Evolutionary conservation across 2,329 filamentous ascomycete species (phyloP).

Genomic region (Diaporthe velutina): DNA sequence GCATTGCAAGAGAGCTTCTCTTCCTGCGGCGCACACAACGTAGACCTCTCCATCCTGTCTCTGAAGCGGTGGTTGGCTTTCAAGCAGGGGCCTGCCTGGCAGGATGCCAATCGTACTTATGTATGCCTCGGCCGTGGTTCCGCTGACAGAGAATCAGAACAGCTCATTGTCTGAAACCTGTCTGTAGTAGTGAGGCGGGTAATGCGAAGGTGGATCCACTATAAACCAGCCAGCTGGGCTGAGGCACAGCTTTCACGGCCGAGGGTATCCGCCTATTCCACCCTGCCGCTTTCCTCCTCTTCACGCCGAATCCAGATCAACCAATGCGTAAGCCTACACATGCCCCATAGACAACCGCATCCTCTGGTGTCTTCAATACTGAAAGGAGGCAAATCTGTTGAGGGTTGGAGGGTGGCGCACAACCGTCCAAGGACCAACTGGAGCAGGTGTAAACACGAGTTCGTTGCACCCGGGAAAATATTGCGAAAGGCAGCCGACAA

Average conservation of each 20-base stretch:
- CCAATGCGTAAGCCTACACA: neutral
- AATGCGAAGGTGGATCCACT: neutral
- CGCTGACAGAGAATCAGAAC: neutral
- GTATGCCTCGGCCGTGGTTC: neutral
- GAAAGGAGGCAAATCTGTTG: neutral
- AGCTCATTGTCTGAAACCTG: neutral
- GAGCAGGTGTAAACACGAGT: neutral
- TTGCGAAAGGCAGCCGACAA: conserved; percentile 19
- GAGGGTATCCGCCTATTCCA: neutral
- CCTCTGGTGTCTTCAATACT: neutral
- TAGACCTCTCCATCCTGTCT: neutral
- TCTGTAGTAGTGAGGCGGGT: neutral
- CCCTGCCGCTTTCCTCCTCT: conserved; percentile 15
- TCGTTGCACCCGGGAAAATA: neutral
- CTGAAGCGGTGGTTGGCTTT: neutral
- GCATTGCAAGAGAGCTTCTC: neutral
- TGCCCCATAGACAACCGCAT: neutral
- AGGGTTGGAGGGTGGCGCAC: neutral
- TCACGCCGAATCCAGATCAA: neutral
- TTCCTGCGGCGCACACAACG: neutral
- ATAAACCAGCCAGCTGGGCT: neutral
- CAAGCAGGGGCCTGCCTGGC: neutral
- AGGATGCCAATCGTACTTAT: neutral
- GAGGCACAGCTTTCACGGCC: neutral
- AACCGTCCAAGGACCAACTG: neutral